Conservation (phyloP, 495 filamentous ascomycete species). For the Clohesyomyces aquaticus region DNA sequence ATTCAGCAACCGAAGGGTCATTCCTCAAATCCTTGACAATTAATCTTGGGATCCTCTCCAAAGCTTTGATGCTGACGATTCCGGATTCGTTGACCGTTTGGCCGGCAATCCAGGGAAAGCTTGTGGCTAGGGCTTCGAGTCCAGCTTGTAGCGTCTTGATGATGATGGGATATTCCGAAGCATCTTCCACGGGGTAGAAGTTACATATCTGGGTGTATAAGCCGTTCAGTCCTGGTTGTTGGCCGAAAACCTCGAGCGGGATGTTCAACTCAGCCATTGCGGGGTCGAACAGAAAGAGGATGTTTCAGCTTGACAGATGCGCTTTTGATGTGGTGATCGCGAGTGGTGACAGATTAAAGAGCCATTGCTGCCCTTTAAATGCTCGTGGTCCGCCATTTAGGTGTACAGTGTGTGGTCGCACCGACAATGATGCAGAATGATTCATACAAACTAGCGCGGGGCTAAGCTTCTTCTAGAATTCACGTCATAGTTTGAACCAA, state of each 20-base stretch:
- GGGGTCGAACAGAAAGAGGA: neutral
- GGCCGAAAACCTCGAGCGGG: conserved; percentile 10
- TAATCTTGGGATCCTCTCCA: conserved; percentile 12
- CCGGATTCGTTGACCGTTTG: conserved; percentile 52
- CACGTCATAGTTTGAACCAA: too few relatives aligned
- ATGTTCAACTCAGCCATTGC: neutral
- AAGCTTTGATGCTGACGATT: conserved; percentile 45
- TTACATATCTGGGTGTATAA: conserved; percentile 55
- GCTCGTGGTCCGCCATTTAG: neutral
- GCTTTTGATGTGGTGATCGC: neutral
- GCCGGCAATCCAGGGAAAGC: conserved; percentile 61
- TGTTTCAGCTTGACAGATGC: neutral
- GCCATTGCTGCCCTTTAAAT: neutral
- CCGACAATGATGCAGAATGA: neutral
- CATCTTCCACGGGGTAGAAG: conserved; percentile 45
- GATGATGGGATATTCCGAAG: conserved; percentile 42
- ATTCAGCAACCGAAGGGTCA: conserved; percentile 42
- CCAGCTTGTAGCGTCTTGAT: conserved; percentile 46
- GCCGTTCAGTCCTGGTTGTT: conserved; percentile 6
- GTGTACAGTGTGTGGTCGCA: neutral
- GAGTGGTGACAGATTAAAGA: neutral
- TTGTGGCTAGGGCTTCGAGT: conserved; percentile 46
- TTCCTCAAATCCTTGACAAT: conserved; percentile 5
- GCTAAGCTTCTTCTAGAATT: too few relatives aligned
- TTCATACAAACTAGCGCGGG: neutral